phyloP scores from a whole-genome alignment of 768 basidiomycete species.

The Termitomyces sp. region DNA sequence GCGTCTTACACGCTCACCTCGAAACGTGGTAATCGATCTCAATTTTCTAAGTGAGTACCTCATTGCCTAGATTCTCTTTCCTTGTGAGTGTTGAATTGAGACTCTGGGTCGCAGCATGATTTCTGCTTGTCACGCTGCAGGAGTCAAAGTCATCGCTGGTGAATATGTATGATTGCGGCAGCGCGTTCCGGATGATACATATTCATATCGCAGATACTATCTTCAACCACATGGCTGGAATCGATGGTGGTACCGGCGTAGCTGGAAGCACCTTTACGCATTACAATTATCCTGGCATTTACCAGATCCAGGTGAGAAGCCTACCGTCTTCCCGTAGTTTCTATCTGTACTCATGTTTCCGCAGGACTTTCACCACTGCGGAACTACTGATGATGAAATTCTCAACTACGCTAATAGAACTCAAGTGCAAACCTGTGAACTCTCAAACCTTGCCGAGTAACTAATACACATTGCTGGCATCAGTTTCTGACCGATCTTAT shows the following conservation, averaged over 20 bases:
- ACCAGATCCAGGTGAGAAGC: slow-evolving; percentile 41
- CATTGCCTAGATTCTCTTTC: slow-evolving; percentile 2
- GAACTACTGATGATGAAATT: slow-evolving; percentile 49
- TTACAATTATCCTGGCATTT: slow-evolving; percentile 49
- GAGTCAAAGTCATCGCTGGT: slow-evolving; percentile 56
- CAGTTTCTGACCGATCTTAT: not conserved
- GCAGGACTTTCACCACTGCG: slow-evolving; percentile 63
- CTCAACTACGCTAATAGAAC: slow-evolving; percentile 47
- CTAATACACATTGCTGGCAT: not conserved
- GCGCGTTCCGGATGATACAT: not conserved
- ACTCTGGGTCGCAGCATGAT: slow-evolving; percentile 35
- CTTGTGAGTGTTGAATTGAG: not conserved
- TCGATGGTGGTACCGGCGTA: slow-evolving; percentile 43
- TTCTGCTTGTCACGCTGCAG: slow-evolving; percentile 44
- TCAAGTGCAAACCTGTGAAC: slow-evolving; percentile 58
- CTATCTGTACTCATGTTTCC: not conserved
- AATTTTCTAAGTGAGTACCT: slow-evolving; percentile 37
- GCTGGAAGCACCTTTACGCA: slow-evolving; percentile 50
- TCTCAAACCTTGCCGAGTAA: slow-evolving; percentile 50
- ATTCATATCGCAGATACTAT: slow-evolving; percentile 41
- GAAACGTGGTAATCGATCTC: slow-evolving; percentile 56
- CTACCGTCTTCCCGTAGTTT: slow-evolving; percentile 19
- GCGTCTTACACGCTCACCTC: slow-evolving; percentile 64
- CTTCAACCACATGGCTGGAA: slow-evolving; percentile 64
- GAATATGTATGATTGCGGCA: not conserved